These are phyloP conservation scores for Plasmodium coatneyi DNA, from an alignment of 169 alveolate genomes.

Conservation along the genomic window DNA sequence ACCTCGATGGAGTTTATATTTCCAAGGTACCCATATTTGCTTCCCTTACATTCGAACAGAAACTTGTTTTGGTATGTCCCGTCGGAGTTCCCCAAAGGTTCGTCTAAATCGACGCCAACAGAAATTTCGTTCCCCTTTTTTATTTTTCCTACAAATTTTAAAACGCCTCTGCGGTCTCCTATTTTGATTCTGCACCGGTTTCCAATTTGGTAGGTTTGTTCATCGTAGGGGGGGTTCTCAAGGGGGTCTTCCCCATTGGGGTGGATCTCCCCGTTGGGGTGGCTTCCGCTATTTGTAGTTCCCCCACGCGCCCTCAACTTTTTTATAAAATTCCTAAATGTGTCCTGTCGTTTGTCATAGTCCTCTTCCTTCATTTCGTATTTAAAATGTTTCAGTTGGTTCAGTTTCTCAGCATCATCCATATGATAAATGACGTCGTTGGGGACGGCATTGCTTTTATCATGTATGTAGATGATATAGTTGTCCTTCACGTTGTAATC, in stretches of 20 bases:
- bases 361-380: slow-evolving; percentile 92
- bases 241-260: background rate
- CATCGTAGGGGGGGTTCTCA: slow-evolving; percentile 16
- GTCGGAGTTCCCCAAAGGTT: slow-evolving; percentile 91
- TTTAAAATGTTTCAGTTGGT: slow-evolving; percentile 74
- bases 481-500: slow-evolving; percentile 76
- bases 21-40: slow-evolving; percentile 87
- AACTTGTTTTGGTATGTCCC: slow-evolving; percentile 84
- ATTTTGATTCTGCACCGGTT: slow-evolving; percentile 73
- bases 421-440: slow-evolving; percentile 45
- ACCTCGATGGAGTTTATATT: slow-evolving; percentile 85
- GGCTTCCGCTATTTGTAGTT: background rate
- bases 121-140: slow-evolving; percentile 61
- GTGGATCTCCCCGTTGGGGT: background rate
- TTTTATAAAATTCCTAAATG: slow-evolving; percentile 86
- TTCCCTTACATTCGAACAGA: slow-evolving; percentile 86
- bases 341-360: slow-evolving; percentile 86
- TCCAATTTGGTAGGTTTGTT: slow-evolving; percentile 66
- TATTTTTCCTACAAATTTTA: slow-evolving; percentile 76
- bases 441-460: background rate
- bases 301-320: slow-evolving; percentile 54
- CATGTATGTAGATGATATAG: slow-evolving; percentile 75
- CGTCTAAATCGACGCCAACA: slow-evolving; percentile 92
- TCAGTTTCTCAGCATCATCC: slow-evolving; percentile 23
- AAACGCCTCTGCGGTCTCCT: slow-evolving; percentile 76